A percentile compares a stretch with the other conserved stretches of the same genome.
phyloP scores from a whole-genome alignment of 2,329 filamentous ascomycete genomes.

The Shiraia bambusicola region DNA sequence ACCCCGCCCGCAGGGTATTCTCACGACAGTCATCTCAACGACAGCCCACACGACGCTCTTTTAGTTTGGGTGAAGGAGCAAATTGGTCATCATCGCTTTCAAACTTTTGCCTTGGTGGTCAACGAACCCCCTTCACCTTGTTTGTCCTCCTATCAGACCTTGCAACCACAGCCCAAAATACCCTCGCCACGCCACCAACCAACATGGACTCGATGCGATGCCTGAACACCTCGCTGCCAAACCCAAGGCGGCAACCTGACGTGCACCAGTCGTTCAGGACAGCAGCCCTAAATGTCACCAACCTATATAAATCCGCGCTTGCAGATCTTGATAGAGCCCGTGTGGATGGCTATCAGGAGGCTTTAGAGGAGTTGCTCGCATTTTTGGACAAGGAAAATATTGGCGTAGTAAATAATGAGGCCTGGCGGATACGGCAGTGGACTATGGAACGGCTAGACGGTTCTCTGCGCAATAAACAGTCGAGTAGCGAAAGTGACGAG shows the following conservation, averaged over 20 bases:
- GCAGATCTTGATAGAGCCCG: slow-evolving; percentile 74
- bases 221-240: slow-evolving; percentile 45
- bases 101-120: too few species aligned
- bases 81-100: too few species aligned
- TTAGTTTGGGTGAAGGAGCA: too few species aligned
- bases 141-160: slow-evolving; percentile 3
- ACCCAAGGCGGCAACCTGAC: slow-evolving; percentile 43
- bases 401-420: slow-evolving; percentile 77
- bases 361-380: slow-evolving; percentile 81
- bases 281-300: slow-evolving; percentile 90
- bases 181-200: not conserved
- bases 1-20: slow-evolving; percentile 7
- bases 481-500: slow-evolving; percentile 67
- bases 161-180: not conserved
- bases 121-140: too few species aligned
- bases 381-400: slow-evolving; percentile 83
- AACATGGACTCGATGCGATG: slow-evolving; percentile 47
- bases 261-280: slow-evolving; percentile 88
- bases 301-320: slow-evolving; percentile 90
- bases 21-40: not conserved
- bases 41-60: too few species aligned
- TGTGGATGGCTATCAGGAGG: slow-evolving; percentile 87
- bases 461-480: slow-evolving; percentile 53
- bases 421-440: slow-evolving; percentile 65
- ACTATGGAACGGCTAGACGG: slow-evolving; percentile 70